A percentile compares a stretch with the other conserved stretches of the same genome.
These are phyloP conservation scores for Cyclotella cryptica DNA, from an alignment of 108 stramenopile genomes.

Conservation along the genomic window DNA sequence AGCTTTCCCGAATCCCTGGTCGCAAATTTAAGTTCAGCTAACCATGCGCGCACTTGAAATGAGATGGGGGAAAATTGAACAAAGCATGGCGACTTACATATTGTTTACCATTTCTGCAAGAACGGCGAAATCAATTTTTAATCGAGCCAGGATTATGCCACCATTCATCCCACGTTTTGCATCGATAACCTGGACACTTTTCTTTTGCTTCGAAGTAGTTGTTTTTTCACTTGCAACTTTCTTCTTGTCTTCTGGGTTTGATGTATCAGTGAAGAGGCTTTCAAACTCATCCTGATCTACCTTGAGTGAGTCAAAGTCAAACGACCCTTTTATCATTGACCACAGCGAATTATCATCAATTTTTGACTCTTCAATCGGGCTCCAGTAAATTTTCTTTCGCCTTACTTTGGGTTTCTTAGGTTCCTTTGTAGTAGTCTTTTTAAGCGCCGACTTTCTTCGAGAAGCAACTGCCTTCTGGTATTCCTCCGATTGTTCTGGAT, in stretches of 20 bases:
- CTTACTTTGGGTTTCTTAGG: slow-evolving; percentile 69
- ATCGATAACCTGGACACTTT: slow-evolving; percentile 88
- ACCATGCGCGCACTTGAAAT: slow-evolving; percentile 4
- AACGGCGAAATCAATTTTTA: slow-evolving; percentile 72
- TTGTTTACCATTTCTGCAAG: slow-evolving; percentile 73
- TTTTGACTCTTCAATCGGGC: slow-evolving; percentile 80
- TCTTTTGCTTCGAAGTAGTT: slow-evolving; percentile 65
- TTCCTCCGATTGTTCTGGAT: slow-evolving; percentile 68
- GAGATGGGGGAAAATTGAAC: neutral
- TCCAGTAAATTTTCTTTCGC: slow-evolving; percentile 93
- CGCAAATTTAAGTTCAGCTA: neutral
- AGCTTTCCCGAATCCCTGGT: slow-evolving; percentile 73
- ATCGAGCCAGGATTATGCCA: slow-evolving; percentile 84
- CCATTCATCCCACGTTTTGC: slow-evolving; percentile 93
- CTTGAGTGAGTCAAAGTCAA: slow-evolving; percentile 72
- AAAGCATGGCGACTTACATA: slow-evolving; percentile 67
- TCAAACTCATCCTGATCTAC: slow-evolving; percentile 90
- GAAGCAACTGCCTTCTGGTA: slow-evolving; percentile 58
- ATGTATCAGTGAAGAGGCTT: slow-evolving; percentile 86
- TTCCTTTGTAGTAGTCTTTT: slow-evolving; percentile 30
- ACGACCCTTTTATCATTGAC: slow-evolving; percentile 74
- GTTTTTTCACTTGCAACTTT: slow-evolving; percentile 54
- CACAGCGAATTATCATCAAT: slow-evolving; percentile 88
- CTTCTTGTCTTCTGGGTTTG: slow-evolving; percentile 71
- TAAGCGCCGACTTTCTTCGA: slow-evolving; percentile 46